Evolutionary conservation across 768 basidiomycete genomes (phyloP).

Genomic region (Auriscalpium vulgare): DNA sequence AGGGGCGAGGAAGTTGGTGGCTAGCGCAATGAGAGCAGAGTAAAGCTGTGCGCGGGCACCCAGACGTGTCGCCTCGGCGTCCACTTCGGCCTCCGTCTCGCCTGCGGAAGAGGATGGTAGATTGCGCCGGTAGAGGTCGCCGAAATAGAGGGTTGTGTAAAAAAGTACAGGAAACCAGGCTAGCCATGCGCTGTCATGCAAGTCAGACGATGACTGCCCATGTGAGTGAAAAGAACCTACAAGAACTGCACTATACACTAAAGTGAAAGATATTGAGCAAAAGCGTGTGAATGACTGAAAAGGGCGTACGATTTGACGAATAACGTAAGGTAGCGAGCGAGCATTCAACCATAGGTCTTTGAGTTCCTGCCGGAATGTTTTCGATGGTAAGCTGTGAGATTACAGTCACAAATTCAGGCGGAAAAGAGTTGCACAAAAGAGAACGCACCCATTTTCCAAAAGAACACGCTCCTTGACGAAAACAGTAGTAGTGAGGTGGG

Average conservation of each 20-base stretch:
- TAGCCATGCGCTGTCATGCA: conserved; percentile 56
- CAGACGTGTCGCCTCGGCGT: conserved; percentile 69
- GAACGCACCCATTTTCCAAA: conserved; percentile 27
- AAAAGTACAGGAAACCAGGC: conserved; percentile 93
- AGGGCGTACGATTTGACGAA: conserved; percentile 37
- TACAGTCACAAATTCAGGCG: neutral
- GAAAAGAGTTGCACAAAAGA: neutral
- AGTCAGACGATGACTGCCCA: neutral
- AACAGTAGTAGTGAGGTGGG: conserved; percentile 55
- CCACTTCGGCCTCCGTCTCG: conserved; percentile 28
- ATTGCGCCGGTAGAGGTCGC: conserved; percentile 68
- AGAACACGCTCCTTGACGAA: conserved; percentile 72
- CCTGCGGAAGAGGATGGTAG: conserved; percentile 22
- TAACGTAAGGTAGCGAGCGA: conserved; percentile 35
- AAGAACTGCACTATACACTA: conserved; percentile 80
- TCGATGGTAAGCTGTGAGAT: conserved; percentile 20
- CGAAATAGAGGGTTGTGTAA: conserved; percentile 82
- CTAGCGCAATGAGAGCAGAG: conserved; percentile 61
- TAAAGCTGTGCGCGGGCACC: conserved; percentile 81
- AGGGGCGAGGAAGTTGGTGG: conserved; percentile 64
- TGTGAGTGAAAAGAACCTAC: conserved; percentile 31
- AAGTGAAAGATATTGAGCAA: neutral
- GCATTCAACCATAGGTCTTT: conserved; percentile 68
- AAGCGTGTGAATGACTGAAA: neutral
- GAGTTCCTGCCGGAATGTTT: conserved; percentile 37